These are phyloP conservation scores for Cercospora nicotianae DNA, from an alignment of 2,329 filamentous ascomycete genomes.

Conservation along the genomic window DNA sequence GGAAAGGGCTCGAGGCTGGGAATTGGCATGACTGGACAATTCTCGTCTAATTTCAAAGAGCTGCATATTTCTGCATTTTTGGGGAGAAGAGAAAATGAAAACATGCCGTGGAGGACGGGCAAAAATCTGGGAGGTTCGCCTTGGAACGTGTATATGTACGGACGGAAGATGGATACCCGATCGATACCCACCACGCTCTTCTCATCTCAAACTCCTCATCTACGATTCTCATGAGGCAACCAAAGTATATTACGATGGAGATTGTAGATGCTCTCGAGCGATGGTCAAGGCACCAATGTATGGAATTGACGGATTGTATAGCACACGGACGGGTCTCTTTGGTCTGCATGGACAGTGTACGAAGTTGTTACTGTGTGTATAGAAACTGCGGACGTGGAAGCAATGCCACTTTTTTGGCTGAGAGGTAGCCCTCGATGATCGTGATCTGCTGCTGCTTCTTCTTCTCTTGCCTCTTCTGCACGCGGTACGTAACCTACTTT, in stretches of 20 bases:
- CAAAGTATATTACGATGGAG: no score
- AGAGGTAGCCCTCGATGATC: no score
- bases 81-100: not conserved
- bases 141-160: not conserved
- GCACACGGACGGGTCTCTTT: not conserved
- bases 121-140: not conserved
- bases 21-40: constrained; percentile 4
- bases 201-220: not conserved
- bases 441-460: no score
- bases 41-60: not conserved
- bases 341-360: not conserved
- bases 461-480: no score
- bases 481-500: no score
- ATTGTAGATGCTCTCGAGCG: not conserved
- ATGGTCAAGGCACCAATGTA: not conserved
- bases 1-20: not conserved
- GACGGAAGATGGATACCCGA: not conserved
- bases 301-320: not conserved
- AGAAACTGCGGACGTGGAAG: no score
- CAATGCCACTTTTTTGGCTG: no score
- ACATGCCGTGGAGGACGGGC: not conserved
- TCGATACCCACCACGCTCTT: not conserved
- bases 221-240: not conserved
- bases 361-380: no score
- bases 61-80: not conserved